phyloP scores from a whole-genome alignment of 495 filamentous ascomycete species.

The Cercophora newfieldiana region DNA sequence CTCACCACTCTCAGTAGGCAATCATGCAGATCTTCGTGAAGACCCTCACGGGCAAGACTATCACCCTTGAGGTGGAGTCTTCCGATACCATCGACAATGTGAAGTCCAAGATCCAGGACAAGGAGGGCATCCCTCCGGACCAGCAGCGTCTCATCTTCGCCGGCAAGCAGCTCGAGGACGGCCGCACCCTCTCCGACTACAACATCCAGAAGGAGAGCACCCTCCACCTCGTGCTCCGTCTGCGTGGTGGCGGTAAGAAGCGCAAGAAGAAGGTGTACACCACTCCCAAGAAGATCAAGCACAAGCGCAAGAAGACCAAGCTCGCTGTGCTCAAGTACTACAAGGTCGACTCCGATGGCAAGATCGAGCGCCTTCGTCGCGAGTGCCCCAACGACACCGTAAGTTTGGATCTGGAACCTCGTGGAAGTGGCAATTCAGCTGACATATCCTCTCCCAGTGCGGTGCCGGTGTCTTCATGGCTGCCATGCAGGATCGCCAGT shows the following conservation, averaged over 20 bases:
- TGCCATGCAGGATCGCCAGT: constrained; percentile 99
- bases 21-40: constrained; percentile 99
- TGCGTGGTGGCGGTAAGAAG: constrained; percentile 98
- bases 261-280: constrained; percentile 99
- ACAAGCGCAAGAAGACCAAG: constrained; percentile 99
- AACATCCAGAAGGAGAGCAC: constrained; percentile 99
- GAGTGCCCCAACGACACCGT: constrained; percentile 94
- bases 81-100: constrained; percentile 99
- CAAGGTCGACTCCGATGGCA: constrained; percentile 99
- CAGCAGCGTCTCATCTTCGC: constrained; percentile 99
- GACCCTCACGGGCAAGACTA: constrained; percentile 99
- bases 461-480: constrained; percentile 99
- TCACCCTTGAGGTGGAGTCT: constrained; percentile 99
- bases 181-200: constrained; percentile 99
- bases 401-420: constrained; percentile 40
- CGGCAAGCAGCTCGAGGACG: constrained; percentile 99
- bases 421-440: constrained; percentile 19
- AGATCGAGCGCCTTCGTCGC: constrained; percentile 98
- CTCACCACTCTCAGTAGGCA: constrained; percentile 47
- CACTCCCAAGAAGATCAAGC: constrained; percentile 99
- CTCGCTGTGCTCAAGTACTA: constrained; percentile 99
- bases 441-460: constrained; percentile 60
- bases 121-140: constrained; percentile 99
- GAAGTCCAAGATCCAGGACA: constrained; percentile 93
- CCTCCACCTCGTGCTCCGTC: constrained; percentile 95